These are phyloP conservation scores for Eucalyptus lansdowneana DNA, from an alignment of 345 rosid species.

Conservation along the genomic window DNA sequence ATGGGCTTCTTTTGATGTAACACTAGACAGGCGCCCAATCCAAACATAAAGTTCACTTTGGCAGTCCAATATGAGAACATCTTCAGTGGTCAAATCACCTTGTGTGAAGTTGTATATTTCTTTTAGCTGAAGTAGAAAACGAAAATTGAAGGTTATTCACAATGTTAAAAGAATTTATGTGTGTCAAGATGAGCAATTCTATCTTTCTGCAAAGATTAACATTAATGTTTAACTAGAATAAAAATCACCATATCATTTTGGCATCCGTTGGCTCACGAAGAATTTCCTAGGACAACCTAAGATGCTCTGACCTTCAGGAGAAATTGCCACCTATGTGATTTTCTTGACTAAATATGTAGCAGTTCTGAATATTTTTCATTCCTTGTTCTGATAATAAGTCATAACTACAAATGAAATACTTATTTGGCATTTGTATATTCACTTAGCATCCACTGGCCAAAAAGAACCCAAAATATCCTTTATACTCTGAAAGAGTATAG, in stretches of 20 bases:
- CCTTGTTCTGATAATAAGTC: neutral
- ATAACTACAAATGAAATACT: neutral
- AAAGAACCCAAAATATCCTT: neutral
- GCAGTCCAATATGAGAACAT: conserved; percentile 56
- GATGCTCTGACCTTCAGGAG: neutral
- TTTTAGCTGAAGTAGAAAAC: conserved; percentile 34
- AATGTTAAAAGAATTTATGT: neutral
- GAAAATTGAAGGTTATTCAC: neutral
- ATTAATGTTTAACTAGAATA: neutral
- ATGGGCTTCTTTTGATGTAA: conserved; percentile 41
- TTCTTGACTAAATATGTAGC: neutral
- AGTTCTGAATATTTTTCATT: neutral
- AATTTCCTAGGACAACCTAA: neutral
- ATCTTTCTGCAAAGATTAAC: neutral
- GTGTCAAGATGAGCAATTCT: neutral
- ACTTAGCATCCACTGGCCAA: neutral
- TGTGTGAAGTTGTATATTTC: conserved; percentile 79
- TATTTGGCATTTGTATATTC: neutral
- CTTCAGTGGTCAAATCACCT: conserved; percentile 88
- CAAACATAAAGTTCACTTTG: conserved; percentile 54
- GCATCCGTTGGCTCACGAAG: neutral
- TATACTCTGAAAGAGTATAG: neutral
- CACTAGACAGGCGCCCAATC: conserved; percentile 48
- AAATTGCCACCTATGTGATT: neutral
- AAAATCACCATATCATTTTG: neutral